These are phyloP conservation scores for Barnettozyma californica DNA, from an alignment of 805 yeast species.

Conservation along the genomic window DNA sequence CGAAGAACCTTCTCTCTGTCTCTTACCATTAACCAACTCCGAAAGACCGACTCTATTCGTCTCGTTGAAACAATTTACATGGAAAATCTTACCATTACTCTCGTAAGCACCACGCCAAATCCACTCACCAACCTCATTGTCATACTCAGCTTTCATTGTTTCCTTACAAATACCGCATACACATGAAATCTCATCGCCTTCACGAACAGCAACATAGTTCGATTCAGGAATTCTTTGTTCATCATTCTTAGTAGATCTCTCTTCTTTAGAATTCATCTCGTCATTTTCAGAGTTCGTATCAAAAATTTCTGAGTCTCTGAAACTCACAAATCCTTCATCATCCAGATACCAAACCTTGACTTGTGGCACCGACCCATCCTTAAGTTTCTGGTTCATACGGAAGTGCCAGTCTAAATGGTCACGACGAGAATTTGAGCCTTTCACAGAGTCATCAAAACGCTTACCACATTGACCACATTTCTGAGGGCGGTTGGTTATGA, in stretches of 20 bases:
- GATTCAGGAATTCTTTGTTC: not conserved
- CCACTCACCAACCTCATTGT: constrained; percentile 77
- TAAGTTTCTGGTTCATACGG: constrained; percentile 76
- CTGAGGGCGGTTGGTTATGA: constrained; percentile 42
- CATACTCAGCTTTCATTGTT: constrained; percentile 54
- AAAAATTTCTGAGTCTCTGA: constrained; percentile 58
- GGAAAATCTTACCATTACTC: constrained; percentile 47
- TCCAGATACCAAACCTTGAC: constrained; percentile 80
- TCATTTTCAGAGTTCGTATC: constrained; percentile 8
- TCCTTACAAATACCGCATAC: constrained; percentile 73
- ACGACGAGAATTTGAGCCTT: constrained; percentile 48
- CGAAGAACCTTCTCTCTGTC: constrained; percentile 9
- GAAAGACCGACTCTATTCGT: constrained; percentile 30
- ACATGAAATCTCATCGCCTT: constrained; percentile 41
- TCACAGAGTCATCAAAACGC: constrained; percentile 59
- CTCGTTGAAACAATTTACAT: constrained; percentile 66
- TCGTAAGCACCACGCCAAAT: constrained; percentile 66
- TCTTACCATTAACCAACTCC: constrained; percentile 8
- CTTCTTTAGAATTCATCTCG: constrained; percentile 10
- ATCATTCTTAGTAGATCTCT: constrained; percentile 18
- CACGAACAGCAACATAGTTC: constrained; percentile 59
- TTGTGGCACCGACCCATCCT: constrained; percentile 50
- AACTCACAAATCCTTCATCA: constrained; percentile 65
- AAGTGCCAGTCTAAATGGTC: constrained; percentile 95
- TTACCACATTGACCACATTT: constrained; percentile 91